A percentile compares a stretch with the other conserved stretches of the same genome.
Evolutionary conservation across 2,329 filamentous ascomycete species (phyloP).

Genomic region (Clonostachys rhizophaga): DNA sequence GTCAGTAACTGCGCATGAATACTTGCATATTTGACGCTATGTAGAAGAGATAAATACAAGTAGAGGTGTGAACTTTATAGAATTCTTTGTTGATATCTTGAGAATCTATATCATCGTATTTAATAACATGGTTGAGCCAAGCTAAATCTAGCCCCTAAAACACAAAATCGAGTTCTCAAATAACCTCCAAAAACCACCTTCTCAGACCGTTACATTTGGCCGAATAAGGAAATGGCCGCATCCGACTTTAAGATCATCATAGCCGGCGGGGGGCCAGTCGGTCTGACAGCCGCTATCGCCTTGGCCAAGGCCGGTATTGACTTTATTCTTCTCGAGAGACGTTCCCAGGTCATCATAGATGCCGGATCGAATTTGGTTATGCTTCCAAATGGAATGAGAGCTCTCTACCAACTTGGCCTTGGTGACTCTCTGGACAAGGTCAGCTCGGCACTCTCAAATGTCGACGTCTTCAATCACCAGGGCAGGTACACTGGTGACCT

Average conservation of each 20-base stretch:
- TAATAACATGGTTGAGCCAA: too few relatives aligned
- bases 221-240: conserved; percentile 5
- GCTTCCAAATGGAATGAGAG: conserved; percentile 14
- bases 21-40: too few relatives aligned
- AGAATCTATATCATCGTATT: too few relatives aligned
- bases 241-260: conserved; percentile 1
- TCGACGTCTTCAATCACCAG: conserved; percentile 13
- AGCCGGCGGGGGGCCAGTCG: conserved; percentile 17
- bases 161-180: too few relatives aligned
- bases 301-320: conserved; percentile 20
- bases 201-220: too few relatives aligned
- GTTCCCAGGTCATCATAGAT: conserved; percentile 15
- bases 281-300: conserved; percentile 14
- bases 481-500: conserved; percentile 14
- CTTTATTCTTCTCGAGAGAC: conserved; percentile 29
- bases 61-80: too few relatives aligned
- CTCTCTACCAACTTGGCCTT: conserved; percentile 23
- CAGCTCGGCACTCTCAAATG: conserved; percentile 11
- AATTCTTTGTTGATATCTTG: too few relatives aligned
- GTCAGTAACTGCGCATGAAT: too few relatives aligned
- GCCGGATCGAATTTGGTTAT: conserved; percentile 23
- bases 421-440: conserved; percentile 9
- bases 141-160: too few relatives aligned
- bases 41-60: too few relatives aligned
- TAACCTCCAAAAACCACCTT: too few relatives aligned